A percentile compares a stretch with the other conserved stretches of the same genome.
Evolutionary conservation across 2,329 filamentous ascomycete species (phyloP).

Genomic region (Arthrobotrys sphaeroides): DNA sequence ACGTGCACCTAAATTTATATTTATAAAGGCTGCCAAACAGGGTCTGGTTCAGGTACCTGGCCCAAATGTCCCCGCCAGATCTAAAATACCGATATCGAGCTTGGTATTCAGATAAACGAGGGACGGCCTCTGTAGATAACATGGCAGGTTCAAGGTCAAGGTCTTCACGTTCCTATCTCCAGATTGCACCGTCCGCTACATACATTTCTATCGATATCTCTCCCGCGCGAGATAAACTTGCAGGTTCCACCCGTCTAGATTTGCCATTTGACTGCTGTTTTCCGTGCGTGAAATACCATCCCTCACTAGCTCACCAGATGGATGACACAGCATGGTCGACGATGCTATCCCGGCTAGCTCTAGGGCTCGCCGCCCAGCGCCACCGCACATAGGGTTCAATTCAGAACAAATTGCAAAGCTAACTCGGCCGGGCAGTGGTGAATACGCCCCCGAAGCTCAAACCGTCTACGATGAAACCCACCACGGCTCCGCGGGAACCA

Average conservation of each 20-base stretch:
- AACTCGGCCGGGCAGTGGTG: neutral
- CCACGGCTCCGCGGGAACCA: slow-evolving; percentile 43
- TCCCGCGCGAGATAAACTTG: neutral
- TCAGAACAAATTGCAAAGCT: no score
- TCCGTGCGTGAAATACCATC: slow-evolving; percentile 17
- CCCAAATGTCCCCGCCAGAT: slow-evolving; percentile 23
- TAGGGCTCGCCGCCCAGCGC: slow-evolving; percentile 39
- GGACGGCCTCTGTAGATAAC: slow-evolving; percentile 3
- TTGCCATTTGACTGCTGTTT: neutral
- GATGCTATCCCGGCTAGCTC: slow-evolving; percentile 44
- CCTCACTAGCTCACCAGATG: slow-evolving; percentile 12
- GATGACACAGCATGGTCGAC: slow-evolving; percentile 7
- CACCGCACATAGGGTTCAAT: slow-evolving; percentile 38
- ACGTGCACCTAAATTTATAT: neutral
- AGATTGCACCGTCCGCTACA: neutral
- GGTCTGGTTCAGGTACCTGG: slow-evolving; percentile 51
- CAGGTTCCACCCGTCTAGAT: neutral
- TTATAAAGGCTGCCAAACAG: slow-evolving; percentile 32
- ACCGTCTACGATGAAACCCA: neutral
- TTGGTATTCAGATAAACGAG: slow-evolving; percentile 51
- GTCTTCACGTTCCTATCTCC: neutral
- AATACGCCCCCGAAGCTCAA: neutral
- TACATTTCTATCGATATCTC: neutral
- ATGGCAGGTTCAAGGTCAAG: slow-evolving; percentile 15
- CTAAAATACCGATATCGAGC: slow-evolving; percentile 35